These are phyloP conservation scores for Phylloporus sp. DNA, from an alignment of 768 basidiomycete genomes.

Conservation along the genomic window DNA sequence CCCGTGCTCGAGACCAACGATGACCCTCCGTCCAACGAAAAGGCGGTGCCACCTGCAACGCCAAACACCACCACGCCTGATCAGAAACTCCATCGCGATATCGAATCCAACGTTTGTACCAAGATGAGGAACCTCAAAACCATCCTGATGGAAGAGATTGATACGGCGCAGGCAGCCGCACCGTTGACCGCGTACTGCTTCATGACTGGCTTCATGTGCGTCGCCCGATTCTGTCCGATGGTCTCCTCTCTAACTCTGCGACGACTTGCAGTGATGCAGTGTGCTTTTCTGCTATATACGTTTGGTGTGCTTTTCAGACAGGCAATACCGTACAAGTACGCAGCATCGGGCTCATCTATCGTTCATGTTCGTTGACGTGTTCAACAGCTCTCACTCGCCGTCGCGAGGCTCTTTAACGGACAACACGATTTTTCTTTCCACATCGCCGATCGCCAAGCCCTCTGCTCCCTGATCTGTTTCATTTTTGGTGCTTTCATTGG, in stretches of 20 bases:
- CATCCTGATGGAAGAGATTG: slow-evolving; percentile 24
- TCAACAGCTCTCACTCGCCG: slow-evolving; percentile 45
- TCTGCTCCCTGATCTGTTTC: slow-evolving; percentile 78
- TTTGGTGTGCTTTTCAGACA: slow-evolving; percentile 87
- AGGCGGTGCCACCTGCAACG: no score
- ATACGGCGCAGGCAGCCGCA: slow-evolving; percentile 35
- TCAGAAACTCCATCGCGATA: slow-evolving; percentile 5
- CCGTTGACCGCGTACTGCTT: slow-evolving; percentile 67
- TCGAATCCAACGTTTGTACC: slow-evolving; percentile 8
- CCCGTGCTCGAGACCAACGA: not conserved
- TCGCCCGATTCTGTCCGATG: slow-evolving; percentile 2
- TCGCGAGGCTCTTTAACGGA: slow-evolving; percentile 73
- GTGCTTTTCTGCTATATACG: slow-evolving; percentile 73
- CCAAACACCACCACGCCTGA: not conserved
- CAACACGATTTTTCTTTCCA: slow-evolving; percentile 61
- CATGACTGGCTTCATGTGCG: slow-evolving; percentile 78
- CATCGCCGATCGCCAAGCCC: slow-evolving; percentile 77
- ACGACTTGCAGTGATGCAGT: slow-evolving; percentile 52
- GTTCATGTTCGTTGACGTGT: no score
- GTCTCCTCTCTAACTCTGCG: not conserved
- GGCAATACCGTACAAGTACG: slow-evolving; percentile 68
- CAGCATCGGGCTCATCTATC: no score
- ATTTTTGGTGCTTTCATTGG: slow-evolving; percentile 73
- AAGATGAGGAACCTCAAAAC: slow-evolving; percentile 9
- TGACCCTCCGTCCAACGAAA: no score